These are phyloP conservation scores for Neoboletus subvelutipes DNA, from an alignment of 768 basidiomycete genomes.

Conservation along the genomic window DNA sequence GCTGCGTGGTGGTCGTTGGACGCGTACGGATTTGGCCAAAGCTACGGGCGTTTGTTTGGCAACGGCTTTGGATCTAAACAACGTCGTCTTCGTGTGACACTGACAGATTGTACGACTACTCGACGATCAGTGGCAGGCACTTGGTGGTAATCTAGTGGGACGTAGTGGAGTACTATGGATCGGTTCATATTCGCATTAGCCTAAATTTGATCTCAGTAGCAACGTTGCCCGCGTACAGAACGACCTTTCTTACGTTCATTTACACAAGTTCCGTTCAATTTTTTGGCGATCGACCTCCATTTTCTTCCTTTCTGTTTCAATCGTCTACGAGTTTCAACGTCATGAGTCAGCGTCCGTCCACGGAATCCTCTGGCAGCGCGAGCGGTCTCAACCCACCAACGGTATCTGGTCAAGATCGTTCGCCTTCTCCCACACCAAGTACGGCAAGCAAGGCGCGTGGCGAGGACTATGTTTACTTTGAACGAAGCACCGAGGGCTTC, in stretches of 20 bases:
- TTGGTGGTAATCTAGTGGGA: neutral
- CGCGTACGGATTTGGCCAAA: conserved; percentile 16
- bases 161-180: neutral
- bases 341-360: conserved; percentile 34
- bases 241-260: conserved; percentile 28
- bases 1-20: neutral
- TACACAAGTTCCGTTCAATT: conserved; percentile 10
- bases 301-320: neutral
- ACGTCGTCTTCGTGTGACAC: conserved; percentile 6
- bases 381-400: conserved; percentile 18
- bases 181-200: neutral
- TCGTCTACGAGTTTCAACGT: conserved; percentile 3
- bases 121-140: neutral
- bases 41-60: conserved; percentile 35
- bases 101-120: neutral
- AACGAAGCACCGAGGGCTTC: conserved; percentile 79
- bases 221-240: conserved; percentile 2
- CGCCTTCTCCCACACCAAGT: conserved; percentile 32
- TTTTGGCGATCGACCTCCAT: conserved; percentile 11
- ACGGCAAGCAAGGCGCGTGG: conserved; percentile 32
- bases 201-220: neutral
- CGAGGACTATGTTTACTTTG: conserved; percentile 89
- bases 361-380: conserved; percentile 24
- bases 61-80: conserved; percentile 34
- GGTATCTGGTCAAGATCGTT: conserved; percentile 25